Evolutionary conservation across 2,329 filamentous ascomycete species (phyloP).

Genomic region (Anisogramma anomala): DNA sequence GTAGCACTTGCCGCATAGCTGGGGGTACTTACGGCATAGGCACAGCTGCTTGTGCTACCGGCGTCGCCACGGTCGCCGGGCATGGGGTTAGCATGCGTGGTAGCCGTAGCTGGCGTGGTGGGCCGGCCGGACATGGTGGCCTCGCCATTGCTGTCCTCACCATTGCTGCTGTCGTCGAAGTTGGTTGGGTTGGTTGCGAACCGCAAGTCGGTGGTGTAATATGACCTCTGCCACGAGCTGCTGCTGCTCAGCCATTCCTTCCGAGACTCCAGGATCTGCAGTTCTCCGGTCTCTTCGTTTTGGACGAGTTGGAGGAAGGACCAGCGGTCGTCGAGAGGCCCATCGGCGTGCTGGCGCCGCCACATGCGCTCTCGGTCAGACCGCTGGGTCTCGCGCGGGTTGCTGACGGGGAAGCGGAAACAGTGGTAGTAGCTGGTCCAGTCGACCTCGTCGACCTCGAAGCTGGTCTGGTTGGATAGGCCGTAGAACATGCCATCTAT

Average conservation of each 20-base stretch:
- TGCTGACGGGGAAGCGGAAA: constrained; percentile 46
- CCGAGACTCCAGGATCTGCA: constrained; percentile 55
- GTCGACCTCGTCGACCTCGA: constrained; percentile 51
- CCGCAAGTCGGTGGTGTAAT: constrained; percentile 47
- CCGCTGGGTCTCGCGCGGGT: constrained; percentile 30
- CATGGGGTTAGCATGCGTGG: too few species aligned
- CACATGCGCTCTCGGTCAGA: constrained; percentile 42
- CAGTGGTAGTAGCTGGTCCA: constrained; percentile 62
- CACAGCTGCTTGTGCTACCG: too few species aligned
- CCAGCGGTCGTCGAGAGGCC: constrained; percentile 65
- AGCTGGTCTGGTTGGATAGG: constrained; percentile 52
- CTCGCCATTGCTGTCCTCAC: neutral
- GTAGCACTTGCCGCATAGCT: too few species aligned
- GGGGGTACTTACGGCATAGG: too few species aligned
- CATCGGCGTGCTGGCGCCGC: constrained; percentile 56
- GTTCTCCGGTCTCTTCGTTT: constrained; percentile 45
- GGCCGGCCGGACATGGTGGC: too few species aligned
- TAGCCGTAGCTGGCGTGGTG: too few species aligned
- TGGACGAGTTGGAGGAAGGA: constrained; percentile 50
- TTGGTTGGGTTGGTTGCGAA: constrained; percentile 23
- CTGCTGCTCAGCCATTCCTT: constrained; percentile 50
- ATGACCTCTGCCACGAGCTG: constrained; percentile 51
- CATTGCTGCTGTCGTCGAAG: neutral
- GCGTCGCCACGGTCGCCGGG: too few species aligned
- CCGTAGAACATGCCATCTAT: constrained; percentile 56